phyloP scores from a whole-genome alignment of 495 filamentous ascomycete species.

The Trichoderma virens region DNA sequence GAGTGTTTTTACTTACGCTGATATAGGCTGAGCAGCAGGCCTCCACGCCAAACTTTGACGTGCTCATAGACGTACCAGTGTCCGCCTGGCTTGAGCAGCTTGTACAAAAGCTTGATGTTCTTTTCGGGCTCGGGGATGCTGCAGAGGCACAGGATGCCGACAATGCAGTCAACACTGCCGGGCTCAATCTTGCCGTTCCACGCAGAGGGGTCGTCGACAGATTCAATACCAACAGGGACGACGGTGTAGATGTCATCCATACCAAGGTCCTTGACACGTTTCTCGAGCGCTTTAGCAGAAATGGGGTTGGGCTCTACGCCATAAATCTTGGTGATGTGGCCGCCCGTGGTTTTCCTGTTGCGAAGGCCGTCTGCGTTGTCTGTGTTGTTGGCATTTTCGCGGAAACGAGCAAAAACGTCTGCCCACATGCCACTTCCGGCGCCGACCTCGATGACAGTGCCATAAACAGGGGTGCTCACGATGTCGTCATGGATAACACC shows the following conservation, averaged over 20 bases:
- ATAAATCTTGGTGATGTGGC: conserved; percentile 47
- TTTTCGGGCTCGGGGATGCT: conserved; percentile 55
- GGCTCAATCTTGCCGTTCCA: conserved; percentile 36
- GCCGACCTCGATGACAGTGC: conserved; percentile 40
- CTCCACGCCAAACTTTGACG: conserved; percentile 42
- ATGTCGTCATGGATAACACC: conserved; percentile 20
- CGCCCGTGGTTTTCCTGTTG: conserved; percentile 9
- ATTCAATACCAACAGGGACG: conserved; percentile 53
- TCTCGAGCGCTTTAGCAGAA: conserved; percentile 45
- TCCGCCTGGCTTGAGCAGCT: conserved; percentile 57
- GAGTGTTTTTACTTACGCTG: conserved; percentile 33
- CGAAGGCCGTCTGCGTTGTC: conserved; percentile 6
- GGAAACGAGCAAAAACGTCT: conserved; percentile 21
- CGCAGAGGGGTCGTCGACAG: conserved; percentile 33
- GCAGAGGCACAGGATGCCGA: conserved; percentile 65
- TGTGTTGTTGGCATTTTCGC: conserved; percentile 1
- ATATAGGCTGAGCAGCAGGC: conserved; percentile 39
- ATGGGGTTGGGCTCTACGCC: conserved; percentile 59
- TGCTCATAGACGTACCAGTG: conserved; percentile 66
- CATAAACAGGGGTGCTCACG: conserved; percentile 23
- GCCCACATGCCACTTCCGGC: conserved; percentile 43
- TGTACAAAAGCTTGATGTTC: conserved; percentile 52
- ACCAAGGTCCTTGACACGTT: conserved; percentile 38
- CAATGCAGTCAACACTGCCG: conserved; percentile 58
- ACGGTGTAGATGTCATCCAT: conserved; percentile 57